Evolutionary conservation across 2,329 filamentous ascomycete genomes (phyloP).

Genomic region (Diplocarpon mali): DNA sequence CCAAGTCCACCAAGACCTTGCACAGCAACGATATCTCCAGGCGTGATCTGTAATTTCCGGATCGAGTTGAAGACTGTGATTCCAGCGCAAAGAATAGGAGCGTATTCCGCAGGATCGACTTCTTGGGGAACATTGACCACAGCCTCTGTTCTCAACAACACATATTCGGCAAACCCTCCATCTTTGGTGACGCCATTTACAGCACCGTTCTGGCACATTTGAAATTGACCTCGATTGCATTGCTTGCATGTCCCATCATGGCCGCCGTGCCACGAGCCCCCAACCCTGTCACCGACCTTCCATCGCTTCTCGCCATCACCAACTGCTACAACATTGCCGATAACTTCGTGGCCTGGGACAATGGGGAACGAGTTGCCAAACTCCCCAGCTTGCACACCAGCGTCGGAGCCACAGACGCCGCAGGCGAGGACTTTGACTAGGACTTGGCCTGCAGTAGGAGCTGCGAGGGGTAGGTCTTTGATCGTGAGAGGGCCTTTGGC

Average conservation of each 20-base stretch:
- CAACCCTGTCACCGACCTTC: constrained; percentile 54
- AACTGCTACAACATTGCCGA: constrained; percentile 54
- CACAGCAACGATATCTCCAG: constrained; percentile 42
- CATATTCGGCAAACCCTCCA: constrained; percentile 60
- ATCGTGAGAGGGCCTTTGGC: constrained; percentile 42
- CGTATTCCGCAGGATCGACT: constrained; percentile 41
- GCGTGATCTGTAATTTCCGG: constrained; percentile 40
- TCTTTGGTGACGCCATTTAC: constrained; percentile 56
- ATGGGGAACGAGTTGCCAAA: constrained; percentile 48
- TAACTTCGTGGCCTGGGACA: constrained; percentile 59
- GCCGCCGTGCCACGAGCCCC: constrained; percentile 58
- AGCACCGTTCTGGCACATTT: constrained; percentile 52
- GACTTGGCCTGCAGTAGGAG: constrained; percentile 46
- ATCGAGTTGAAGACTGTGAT: constrained; percentile 53
- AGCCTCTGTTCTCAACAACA: constrained; percentile 47
- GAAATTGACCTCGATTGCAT: constrained; percentile 53
- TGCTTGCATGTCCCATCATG: constrained; percentile 45
- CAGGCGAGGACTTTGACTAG: constrained; percentile 63
- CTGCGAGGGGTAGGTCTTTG: constrained; percentile 46
- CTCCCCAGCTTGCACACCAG: constrained; percentile 32
- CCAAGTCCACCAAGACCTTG: constrained; percentile 69
- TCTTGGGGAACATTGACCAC: constrained; percentile 43
- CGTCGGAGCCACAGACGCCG: constrained; percentile 60
- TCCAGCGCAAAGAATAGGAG: constrained; percentile 53
- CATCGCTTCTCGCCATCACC: constrained; percentile 46